A percentile compares a stretch with the other conserved stretches of the same genome.
phyloP scores from a whole-genome alignment of 2,329 filamentous ascomycete species.

The Diaporthe vaccinii region DNA sequence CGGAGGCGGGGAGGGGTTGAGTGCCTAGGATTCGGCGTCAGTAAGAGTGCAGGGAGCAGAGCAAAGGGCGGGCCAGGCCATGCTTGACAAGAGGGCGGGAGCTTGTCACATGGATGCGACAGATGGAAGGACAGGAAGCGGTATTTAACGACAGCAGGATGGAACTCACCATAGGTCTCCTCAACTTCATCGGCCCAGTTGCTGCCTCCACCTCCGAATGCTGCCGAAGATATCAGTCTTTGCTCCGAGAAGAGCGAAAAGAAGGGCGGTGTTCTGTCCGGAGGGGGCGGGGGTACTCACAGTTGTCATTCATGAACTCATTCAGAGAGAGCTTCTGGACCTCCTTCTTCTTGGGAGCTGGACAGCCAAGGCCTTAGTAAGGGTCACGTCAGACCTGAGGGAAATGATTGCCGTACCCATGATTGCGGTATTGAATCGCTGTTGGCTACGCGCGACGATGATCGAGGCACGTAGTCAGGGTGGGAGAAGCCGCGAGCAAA shows the following conservation, averaged over 20 bases:
- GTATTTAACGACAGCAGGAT: slow-evolving; percentile 35
- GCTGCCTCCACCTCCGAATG: slow-evolving; percentile 65
- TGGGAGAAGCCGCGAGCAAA: slow-evolving; percentile 34
- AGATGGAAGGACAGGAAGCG: background rate
- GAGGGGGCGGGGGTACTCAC: slow-evolving; percentile 68
- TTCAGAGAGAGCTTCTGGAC: slow-evolving; percentile 97
- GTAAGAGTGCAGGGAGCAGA: background rate
- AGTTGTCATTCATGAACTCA: slow-evolving; percentile 92
- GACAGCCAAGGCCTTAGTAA: slow-evolving; percentile 58
- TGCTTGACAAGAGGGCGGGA: background rate
- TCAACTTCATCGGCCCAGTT: slow-evolving; percentile 99
- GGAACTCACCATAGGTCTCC: slow-evolving; percentile 80
- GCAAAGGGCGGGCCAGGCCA: no score
- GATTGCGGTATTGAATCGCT: slow-evolving; percentile 63
- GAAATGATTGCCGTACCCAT: slow-evolving; percentile 62
- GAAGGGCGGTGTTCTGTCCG: slow-evolving; percentile 30
- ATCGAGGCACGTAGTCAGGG: slow-evolving; percentile 42
- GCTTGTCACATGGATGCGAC: background rate
- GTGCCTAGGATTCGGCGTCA: slow-evolving; percentile 58
- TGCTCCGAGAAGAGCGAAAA: slow-evolving; percentile 46
- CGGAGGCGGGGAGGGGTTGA: slow-evolving; percentile 67
- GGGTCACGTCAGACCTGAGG: slow-evolving; percentile 42
- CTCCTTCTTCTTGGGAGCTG: slow-evolving; percentile 94
- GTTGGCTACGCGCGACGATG: slow-evolving; percentile 61
- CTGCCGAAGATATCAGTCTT: slow-evolving; percentile 51